Evolutionary conservation across 106 monocot genomes (phyloP).

Genomic region (Dendrobium officinale): DNA sequence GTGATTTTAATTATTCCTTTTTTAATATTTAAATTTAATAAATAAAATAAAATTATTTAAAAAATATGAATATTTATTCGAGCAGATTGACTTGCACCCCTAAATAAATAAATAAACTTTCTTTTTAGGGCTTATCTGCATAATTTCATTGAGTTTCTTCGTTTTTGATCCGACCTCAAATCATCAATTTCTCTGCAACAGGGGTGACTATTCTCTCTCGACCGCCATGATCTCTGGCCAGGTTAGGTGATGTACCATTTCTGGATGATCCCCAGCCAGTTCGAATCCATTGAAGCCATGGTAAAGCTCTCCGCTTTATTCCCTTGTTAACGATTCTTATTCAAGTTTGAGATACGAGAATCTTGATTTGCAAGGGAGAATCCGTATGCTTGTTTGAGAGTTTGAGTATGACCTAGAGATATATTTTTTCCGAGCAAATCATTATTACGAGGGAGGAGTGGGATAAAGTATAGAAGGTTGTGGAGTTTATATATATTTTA

Average conservation of each 20-base stretch:
- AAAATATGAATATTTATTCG: no score
- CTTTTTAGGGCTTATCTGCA: background rate
- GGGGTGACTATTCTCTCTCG: background rate
- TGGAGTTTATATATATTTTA: background rate
- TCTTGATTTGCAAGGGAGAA: background rate
- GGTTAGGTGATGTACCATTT: constrained; percentile 17
- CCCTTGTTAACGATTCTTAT: background rate
- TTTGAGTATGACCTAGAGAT: background rate
- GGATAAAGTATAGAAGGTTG: background rate
- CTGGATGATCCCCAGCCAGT: constrained; percentile 21
- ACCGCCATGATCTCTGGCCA: background rate
- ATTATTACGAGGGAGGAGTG: constrained; percentile 10
- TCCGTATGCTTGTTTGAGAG: background rate
- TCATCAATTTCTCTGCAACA: background rate
- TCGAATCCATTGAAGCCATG: constrained; percentile 17
- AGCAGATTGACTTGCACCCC: no score
- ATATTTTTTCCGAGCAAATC: no score
- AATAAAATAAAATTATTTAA: no score
- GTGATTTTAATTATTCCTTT: no score
- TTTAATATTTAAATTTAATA: no score
- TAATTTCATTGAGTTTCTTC: background rate
- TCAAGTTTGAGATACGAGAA: background rate
- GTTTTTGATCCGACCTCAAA: background rate
- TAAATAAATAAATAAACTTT: background rate
- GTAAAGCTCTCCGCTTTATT: constrained; percentile 8